A percentile compares a stretch with the other conserved stretches of the same genome.
phyloP scores from a whole-genome alignment of 306 rosid species.

The Coriaria nepalensis region DNA sequence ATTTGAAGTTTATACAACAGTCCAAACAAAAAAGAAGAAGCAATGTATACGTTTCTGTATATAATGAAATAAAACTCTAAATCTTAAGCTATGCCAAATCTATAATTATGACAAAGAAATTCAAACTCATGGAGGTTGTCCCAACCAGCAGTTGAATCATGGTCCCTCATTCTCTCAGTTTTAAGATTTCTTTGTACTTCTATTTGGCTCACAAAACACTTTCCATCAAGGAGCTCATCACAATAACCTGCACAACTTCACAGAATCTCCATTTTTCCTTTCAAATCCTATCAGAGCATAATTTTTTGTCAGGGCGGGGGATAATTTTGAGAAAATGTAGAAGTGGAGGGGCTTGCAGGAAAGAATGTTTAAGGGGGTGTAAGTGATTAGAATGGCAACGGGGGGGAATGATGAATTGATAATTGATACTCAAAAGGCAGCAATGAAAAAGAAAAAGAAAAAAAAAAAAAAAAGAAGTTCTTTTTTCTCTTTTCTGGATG shows the following conservation, averaged over 20 bases:
- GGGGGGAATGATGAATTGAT: neutral
- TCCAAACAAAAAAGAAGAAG: conserved; percentile 8
- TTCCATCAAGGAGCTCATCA: conserved; percentile 25
- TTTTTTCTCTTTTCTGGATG: conserved; percentile 28
- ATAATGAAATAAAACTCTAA: neutral
- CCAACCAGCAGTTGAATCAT: conserved; percentile 22
- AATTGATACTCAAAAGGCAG: conserved; percentile 71
- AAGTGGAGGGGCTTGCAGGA: conserved; percentile 5
- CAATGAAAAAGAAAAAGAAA: conserved; percentile 29
- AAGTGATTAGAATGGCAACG: neutral
- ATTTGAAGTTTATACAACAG: no score
- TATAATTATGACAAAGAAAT: conserved; percentile 20
- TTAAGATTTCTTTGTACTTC: neutral
- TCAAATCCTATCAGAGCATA: neutral
- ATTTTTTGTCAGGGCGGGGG: neutral
- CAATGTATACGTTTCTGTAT: no score
- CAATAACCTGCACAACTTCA: conserved; percentile 23
- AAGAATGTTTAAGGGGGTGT: conserved; percentile 15
- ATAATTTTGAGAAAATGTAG: neutral
- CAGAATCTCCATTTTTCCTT: conserved; percentile 15
- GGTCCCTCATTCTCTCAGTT: conserved; percentile 43
- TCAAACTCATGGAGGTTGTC: conserved; percentile 16
- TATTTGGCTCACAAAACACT: conserved; percentile 28
- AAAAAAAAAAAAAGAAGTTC: neutral
- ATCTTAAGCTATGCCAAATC: conserved; percentile 32